Evolutionary conservation across 495 filamentous ascomycete species (phyloP), one percentile per base, ranked within the genome.

Genomic region (Neurospora sp.): DNA sequence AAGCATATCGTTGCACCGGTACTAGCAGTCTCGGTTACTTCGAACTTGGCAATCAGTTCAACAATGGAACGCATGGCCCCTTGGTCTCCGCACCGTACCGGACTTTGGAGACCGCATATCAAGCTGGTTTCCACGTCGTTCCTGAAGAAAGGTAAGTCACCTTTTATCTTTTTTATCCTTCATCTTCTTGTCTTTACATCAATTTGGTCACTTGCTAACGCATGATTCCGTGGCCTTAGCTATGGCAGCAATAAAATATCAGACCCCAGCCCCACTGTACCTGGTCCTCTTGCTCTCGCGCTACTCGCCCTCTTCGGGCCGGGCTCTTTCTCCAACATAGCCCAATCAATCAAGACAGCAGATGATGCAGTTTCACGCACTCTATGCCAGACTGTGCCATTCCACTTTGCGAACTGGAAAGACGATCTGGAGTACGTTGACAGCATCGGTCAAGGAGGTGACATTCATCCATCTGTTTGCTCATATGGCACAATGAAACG

Each of bases 21-120:
- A 44, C 41, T 1, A 73, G 69, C 10, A 38, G 20, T 16, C 22
- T 71, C 16, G 72, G 72, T 20, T 73, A 71, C 42, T 73, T 73
- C 16, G 72, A 71, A 38, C 72, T 73, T 1, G 69, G 69, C 14
- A 73, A 71, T 27, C 38, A 7, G 2, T 44, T 71, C 22, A 73
- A 73, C 31, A 41, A 59, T 27, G 47, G 53, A 14, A n/a, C 9
- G 10, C 35, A 42, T 39, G 69, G 72, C 45, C 69, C 69, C 9
- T 59, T 59, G 47, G 22, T 59, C 9, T 59, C 47, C 5, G 47
- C 47, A 10, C 22, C 47, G n/a, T 59, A 59, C 47, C 47, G 47
- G 20, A 59, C 47, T 12, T 6, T 14, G 12, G 47, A 59, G 4
- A 59, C 20, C 10, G 47, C 47, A 59, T 22, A 5, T 31, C 47